phyloP scores from a whole-genome alignment of 768 basidiomycete species.

The Fibroporia radiculosa region DNA sequence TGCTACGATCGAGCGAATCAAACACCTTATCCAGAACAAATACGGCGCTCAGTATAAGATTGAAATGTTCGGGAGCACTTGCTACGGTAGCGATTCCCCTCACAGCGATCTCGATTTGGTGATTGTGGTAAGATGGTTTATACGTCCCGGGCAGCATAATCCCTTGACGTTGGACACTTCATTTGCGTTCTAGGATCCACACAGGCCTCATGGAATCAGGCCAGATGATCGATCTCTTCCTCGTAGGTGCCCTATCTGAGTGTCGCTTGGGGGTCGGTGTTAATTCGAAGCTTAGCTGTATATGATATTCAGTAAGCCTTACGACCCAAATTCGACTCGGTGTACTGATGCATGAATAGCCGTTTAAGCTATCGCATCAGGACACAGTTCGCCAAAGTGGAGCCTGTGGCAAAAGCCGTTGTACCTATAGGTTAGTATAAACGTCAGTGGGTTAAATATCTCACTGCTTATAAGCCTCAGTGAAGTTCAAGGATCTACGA shows the following conservation, averaged over 20 bases:
- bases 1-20: slow-evolving; percentile 15
- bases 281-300: slow-evolving; percentile 19
- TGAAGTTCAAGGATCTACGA: slow-evolving; percentile 41
- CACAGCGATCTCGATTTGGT: slow-evolving; percentile 46
- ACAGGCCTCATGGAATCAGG: slow-evolving; percentile 21
- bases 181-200: slow-evolving; percentile 30
- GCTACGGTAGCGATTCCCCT: slow-evolving; percentile 35
- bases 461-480: no score
- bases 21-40: slow-evolving; percentile 17
- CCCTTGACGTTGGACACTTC: neutral
- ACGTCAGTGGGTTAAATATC: no score
- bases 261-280: slow-evolving; percentile 3
- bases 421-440: slow-evolving; percentile 31
- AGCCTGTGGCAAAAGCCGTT: slow-evolving; percentile 19
- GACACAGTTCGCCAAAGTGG: slow-evolving; percentile 27
- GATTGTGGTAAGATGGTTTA: slow-evolving; percentile 34
- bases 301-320: slow-evolving; percentile 12
- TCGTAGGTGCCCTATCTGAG: slow-evolving; percentile 9
- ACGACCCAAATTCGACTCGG: neutral
- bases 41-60: slow-evolving; percentile 31
- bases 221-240: slow-evolving; percentile 22
- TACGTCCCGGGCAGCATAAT: no score
- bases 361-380: slow-evolving; percentile 21
- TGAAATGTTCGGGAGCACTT: slow-evolving; percentile 41
- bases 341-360: neutral